Base-by-base conservation (phyloP, 495 filamentous ascomycete genomes). In the Cladorrhinum samala region DNA sequence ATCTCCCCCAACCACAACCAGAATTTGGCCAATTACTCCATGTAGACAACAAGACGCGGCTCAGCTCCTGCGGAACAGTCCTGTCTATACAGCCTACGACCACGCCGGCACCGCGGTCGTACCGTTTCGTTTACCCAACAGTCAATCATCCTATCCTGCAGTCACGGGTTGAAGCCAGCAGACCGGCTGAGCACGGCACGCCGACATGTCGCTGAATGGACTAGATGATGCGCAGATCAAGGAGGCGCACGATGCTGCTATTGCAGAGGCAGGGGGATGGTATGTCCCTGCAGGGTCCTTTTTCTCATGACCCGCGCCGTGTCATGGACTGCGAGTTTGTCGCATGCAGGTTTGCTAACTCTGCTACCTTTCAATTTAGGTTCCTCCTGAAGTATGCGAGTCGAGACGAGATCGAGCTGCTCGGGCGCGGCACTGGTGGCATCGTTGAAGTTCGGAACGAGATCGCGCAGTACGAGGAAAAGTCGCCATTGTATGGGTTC, bases 121-220 rank as follows among this genome's bases (percentile, higher is more conserved):
- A 56, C 2, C 39, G 4, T 14, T 37, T 49, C 51, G 46, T 62
- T 62, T 60, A 45, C 24, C 49, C 52, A 46, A 9, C 33, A 42
- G 49, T 50, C 40, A 48, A 11, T 38, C 44, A 42, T 38, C 52
- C 53, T 53, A 61, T 14, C 60, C 54, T 53, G 46, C 46, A 27
- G 57, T 58, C 50, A 47, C 56, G 49, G 52, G 49, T 37, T 53
- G 27, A 58, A 37, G 46, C 9, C 25, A 37, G 36, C 43, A 53
- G 44, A 37, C 41, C 52, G 49, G 38, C 40, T 55, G 27, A 37
- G 37, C 45, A 23, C 42, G 49, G 24, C 50, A 57, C 21, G 38
- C 56, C 54, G 71, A 60, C 49, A 98, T 98, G 93, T 97, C 93
- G 78, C 78, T 98, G 72, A 96, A 97, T 85, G 93, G 93, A 58